Conservation (phyloP, 305 asterid genomes). For the Fraxinus ornus region DNA sequence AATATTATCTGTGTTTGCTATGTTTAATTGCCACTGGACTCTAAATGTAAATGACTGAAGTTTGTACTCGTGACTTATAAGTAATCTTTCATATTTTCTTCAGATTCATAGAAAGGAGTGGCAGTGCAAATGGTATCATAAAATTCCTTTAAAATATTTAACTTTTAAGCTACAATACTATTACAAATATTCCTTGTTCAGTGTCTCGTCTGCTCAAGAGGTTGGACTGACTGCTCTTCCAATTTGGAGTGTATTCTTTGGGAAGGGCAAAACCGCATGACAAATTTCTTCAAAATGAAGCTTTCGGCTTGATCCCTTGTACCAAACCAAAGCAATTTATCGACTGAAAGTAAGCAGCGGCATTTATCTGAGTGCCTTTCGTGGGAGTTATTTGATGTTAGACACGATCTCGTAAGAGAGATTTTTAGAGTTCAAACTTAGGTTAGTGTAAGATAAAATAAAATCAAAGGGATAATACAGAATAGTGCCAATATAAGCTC, state of each 20-base stretch:
- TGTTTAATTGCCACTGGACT: background rate
- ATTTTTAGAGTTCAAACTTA: too few species aligned
- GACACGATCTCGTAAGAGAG: background rate
- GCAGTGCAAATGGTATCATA: background rate
- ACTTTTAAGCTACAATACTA: background rate
- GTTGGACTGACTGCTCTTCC: background rate
- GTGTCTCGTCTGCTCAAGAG: background rate
- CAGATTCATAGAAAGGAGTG: background rate
- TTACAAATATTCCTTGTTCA: background rate
- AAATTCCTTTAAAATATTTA: background rate
- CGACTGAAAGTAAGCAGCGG: background rate
- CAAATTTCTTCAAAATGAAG: background rate
- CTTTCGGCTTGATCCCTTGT: background rate
- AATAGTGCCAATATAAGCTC: too few species aligned
- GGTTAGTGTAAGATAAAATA: too few species aligned
- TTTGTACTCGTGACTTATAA: background rate
- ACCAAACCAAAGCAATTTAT: background rate
- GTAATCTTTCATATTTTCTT: background rate
- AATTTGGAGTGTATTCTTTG: background rate
- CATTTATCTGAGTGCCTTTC: background rate
- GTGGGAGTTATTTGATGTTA: background rate
- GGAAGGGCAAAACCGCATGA: background rate
- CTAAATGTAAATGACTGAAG: background rate
- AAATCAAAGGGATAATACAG: too few species aligned
- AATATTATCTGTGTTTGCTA: conserved; percentile 24